Conservation (phyloP, 495 filamentous ascomycete genomes). For the Trichoderma erinaceum region DNA sequence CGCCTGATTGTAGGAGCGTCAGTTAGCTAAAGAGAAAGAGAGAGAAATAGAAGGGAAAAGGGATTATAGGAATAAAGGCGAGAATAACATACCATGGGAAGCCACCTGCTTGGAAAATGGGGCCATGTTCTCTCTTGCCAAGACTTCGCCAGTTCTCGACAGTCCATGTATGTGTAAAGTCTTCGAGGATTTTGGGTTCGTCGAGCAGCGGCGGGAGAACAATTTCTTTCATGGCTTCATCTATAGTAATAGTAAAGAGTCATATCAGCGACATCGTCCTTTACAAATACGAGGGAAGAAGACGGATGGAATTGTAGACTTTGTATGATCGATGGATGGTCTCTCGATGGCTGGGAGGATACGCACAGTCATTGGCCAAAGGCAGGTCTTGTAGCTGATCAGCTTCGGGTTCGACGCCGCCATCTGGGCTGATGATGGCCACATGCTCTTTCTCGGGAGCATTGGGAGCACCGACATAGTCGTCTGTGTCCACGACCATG, state of each 20-base stretch:
- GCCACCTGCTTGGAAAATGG: slow-evolving; percentile 77
- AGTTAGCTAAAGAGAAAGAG: neutral
- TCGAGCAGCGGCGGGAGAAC: slow-evolving; percentile 58
- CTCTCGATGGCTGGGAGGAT: slow-evolving; percentile 14
- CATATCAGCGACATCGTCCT: neutral
- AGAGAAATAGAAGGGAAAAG: neutral
- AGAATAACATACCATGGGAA: slow-evolving; percentile 67
- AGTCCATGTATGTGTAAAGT: slow-evolving; percentile 73
- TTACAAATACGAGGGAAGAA: neutral
- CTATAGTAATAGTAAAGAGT: slow-evolving; percentile 36
- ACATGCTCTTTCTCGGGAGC: slow-evolving; percentile 74
- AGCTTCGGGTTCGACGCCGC: slow-evolving; percentile 37
- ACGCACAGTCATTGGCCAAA: slow-evolving; percentile 68
- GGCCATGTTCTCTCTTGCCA: slow-evolving; percentile 75
- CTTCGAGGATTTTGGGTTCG: slow-evolving; percentile 67
- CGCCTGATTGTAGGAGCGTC: slow-evolving; percentile 49
- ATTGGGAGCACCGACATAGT: slow-evolving; percentile 53
- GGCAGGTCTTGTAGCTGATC: slow-evolving; percentile 39
- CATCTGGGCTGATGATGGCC: slow-evolving; percentile 73
- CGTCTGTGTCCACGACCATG: slow-evolving; percentile 67
- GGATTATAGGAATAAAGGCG: neutral
- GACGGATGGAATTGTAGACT: no score
- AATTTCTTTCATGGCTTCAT: slow-evolving; percentile 74
- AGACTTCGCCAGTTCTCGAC: slow-evolving; percentile 74
- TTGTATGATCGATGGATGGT: neutral